These are phyloP conservation scores for Blastocystis sp. DNA, from an alignment of 352 stramenopile species.

Conservation along the genomic window DNA sequence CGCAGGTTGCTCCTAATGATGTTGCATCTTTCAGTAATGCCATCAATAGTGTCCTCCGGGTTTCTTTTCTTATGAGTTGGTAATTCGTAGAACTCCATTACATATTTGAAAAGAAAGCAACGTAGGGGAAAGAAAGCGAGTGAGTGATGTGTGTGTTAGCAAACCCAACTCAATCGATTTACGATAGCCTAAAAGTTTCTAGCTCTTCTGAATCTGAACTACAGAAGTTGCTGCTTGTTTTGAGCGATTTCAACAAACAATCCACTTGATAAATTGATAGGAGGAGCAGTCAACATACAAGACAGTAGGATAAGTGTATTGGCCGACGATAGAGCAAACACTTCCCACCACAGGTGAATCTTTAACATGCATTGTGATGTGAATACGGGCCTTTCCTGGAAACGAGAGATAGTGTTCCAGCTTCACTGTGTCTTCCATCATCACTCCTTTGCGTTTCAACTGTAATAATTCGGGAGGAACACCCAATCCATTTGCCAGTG, in stretches of 20 bases:
- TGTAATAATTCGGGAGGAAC: slow-evolving; percentile 41
- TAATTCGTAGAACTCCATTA: slow-evolving; percentile 7
- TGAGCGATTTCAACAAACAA: slow-evolving; percentile 19
- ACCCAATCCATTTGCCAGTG: neutral
- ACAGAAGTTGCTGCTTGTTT: no score
- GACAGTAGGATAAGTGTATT: slow-evolving; percentile 13
- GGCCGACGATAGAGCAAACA: slow-evolving; percentile 11
- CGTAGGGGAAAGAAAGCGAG: slow-evolving; percentile 22
- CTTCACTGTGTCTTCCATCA: slow-evolving; percentile 5
- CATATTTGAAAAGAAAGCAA: slow-evolving; percentile 39
- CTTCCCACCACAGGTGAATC: slow-evolving; percentile 19
- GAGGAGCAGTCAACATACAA: slow-evolving; percentile 28
- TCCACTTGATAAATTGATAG: slow-evolving; percentile 3
- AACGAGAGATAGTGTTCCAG: neutral
- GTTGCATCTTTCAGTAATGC: slow-evolving; percentile 25
- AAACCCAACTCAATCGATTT: neutral
- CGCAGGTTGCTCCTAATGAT: slow-evolving; percentile 17
- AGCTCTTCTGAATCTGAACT: neutral
- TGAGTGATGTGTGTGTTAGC: neutral
- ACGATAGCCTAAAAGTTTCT: neutral
- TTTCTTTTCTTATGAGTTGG: neutral
- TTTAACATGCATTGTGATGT: slow-evolving; percentile 59
- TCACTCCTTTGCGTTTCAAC: slow-evolving; percentile 35
- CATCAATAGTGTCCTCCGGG: neutral
- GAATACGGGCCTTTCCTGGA: slow-evolving; percentile 27